These are phyloP conservation scores for Solanum arcanum DNA, from an alignment of 257 asterid species.

Conservation along the genomic window DNA sequence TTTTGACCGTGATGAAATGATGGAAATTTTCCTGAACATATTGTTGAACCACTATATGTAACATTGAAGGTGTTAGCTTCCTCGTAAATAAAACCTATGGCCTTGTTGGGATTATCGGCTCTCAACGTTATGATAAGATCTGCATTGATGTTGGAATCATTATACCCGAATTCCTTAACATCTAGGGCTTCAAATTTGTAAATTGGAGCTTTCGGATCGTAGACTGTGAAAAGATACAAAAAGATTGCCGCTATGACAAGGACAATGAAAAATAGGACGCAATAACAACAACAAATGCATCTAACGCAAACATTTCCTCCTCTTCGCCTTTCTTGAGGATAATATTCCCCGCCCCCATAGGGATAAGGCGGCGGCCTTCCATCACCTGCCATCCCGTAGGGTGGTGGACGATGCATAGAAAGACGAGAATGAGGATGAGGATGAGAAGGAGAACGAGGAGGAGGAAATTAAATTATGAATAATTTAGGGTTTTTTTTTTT, in stretches of 20 bases:
- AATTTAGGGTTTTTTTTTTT: neutral
- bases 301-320: conserved; percentile 3
- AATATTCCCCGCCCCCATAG: conserved; percentile 4
- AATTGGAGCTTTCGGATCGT: conserved; percentile 28
- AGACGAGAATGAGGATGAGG: neutral
- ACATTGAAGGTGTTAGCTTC: conserved; percentile 11
- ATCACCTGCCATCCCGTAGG: conserved; percentile 16
- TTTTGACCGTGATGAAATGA: conserved; percentile 23
- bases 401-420: conserved; percentile 7
- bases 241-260: neutral
- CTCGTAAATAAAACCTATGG: conserved; percentile 30
- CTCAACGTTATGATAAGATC: conserved; percentile 13
- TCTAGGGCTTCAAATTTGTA: conserved; percentile 19
- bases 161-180: conserved; percentile 23
- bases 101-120: conserved; percentile 39
- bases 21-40: conserved; percentile 41
- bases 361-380: conserved; percentile 12
- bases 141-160: conserved; percentile 26
- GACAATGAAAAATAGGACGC: conserved; percentile 25
- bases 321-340: neutral
- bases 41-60: conserved; percentile 5
- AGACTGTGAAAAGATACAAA: conserved; percentile 5
- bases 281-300: conserved; percentile 40
- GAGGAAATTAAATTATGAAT: neutral
- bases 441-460: neutral